Evolutionary conservation across 2,329 filamentous ascomycete species (phyloP).

Genomic region (Claviceps capensis): DNA sequence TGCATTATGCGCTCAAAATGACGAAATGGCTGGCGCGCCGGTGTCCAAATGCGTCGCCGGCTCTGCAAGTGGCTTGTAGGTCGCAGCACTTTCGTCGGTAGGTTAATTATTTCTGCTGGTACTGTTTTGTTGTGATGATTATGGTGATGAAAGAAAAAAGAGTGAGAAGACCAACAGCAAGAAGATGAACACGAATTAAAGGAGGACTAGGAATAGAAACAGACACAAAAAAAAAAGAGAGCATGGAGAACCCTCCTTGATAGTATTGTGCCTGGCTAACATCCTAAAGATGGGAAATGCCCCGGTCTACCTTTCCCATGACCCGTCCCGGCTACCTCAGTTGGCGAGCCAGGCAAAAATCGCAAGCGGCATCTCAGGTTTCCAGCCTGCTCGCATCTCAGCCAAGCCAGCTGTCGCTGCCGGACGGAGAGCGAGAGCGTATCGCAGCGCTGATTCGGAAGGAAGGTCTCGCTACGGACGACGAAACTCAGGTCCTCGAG

Average conservation of each 20-base stretch:
- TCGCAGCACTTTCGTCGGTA: slow-evolving; percentile 70
- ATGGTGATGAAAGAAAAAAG: too few species aligned
- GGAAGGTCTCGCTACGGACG: slow-evolving; percentile 47
- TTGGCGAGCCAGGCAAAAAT: slow-evolving; percentile 65
- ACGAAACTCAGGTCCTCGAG: slow-evolving; percentile 62
- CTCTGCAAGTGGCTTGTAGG: slow-evolving; percentile 61
- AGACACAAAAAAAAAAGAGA: too few species aligned
- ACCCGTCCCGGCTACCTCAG: slow-evolving; percentile 63
- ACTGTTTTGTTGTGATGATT: background rate
- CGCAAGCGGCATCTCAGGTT: slow-evolving; percentile 42
- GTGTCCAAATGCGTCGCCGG: slow-evolving; percentile 46
- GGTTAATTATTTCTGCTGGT: background rate
- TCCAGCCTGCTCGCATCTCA: slow-evolving; percentile 38
- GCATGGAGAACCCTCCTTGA: too few species aligned
- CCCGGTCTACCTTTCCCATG: slow-evolving; percentile 57
- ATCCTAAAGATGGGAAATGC: slow-evolving; percentile 56
- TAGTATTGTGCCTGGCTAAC: background rate
- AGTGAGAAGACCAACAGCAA: too few species aligned
- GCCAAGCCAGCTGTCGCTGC: slow-evolving; percentile 23
- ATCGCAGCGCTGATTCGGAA: slow-evolving; percentile 66
- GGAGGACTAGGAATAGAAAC: too few species aligned
- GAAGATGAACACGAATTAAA: too few species aligned
- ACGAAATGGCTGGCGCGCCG: slow-evolving; percentile 54
- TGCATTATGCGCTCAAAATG: slow-evolving; percentile 73
- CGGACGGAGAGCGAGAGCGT: slow-evolving; percentile 39